phyloP scores from a whole-genome alignment of 495 filamentous ascomycete genomes.

The Penicillium lagena region DNA sequence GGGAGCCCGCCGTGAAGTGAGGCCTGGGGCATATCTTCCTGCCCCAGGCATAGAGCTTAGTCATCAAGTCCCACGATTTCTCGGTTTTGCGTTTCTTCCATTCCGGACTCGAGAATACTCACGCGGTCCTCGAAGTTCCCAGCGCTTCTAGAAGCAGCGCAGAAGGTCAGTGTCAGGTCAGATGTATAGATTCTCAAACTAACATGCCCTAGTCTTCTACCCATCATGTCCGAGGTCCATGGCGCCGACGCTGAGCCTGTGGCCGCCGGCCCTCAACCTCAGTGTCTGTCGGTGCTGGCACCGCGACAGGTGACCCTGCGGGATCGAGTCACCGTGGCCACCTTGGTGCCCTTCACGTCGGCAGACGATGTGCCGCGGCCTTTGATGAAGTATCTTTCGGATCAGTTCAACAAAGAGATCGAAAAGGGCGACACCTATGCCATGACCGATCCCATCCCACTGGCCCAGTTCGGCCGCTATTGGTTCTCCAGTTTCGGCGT shows the following conservation, averaged over 20 bases:
- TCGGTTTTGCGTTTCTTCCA: constrained; percentile 29
- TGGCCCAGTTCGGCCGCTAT: constrained; percentile 73
- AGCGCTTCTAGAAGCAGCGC: constrained; percentile 24
- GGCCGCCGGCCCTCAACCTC: constrained; percentile 38
- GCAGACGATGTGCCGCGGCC: constrained; percentile 65
- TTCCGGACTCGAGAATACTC: constrained; percentile 47
- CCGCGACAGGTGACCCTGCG: constrained; percentile 84
- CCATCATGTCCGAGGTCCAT: constrained; percentile 77
- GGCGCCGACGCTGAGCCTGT: constrained; percentile 58
- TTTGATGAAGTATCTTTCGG: constrained; percentile 71
- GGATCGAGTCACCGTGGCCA: constrained; percentile 85
- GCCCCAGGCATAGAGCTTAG: constrained; percentile 1
- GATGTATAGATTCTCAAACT: constrained; percentile 13
- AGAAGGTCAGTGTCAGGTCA: constrained; percentile 19
- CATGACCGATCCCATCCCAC: constrained; percentile 72
- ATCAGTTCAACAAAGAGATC: constrained; percentile 90
- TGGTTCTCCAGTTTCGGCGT: constrained; percentile 96
- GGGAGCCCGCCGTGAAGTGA: no score
- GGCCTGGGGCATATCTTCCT: neutral
- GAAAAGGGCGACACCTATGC: constrained; percentile 96
- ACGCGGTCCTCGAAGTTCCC: constrained; percentile 42
- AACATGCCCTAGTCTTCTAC: constrained; percentile 38
- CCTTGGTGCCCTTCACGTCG: constrained; percentile 80
- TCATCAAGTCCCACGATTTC: constrained; percentile 27
- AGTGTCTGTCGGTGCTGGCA: constrained; percentile 62